Base-by-base conservation (phyloP, 108 stramenopile species). In the Nitzschia sp. region DNA sequence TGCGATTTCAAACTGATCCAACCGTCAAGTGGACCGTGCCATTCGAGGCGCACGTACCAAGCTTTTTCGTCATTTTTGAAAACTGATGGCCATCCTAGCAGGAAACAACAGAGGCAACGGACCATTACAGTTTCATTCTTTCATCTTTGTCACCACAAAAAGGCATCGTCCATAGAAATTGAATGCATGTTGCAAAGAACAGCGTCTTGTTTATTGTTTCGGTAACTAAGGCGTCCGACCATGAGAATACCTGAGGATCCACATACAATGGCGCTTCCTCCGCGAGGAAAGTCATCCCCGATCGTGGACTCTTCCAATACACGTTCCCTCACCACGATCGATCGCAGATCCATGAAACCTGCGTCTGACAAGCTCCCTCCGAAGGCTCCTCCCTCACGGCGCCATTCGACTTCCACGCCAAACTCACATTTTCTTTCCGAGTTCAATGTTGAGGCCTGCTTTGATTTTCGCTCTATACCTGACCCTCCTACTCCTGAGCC, bases 401-500 rank as follows among this genome's bases (percentile, higher is more conserved):
- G n/a, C n/a, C n/a, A 19, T 6, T 17, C 13, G 5, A 53, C 18
- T 53, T 6, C 6, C 6, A 6, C 51, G 6, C 51, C 6, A 53
- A 53, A 24, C 11, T 46, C 73, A 0, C 77, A 78, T 28, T 78
- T 78, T 64, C 58, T 78, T n/a, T 46, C 57, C 23, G 77, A 62
- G 23, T 66, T 78, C 66, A 78, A 78, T 34, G 56, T 78, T 2
- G 71, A 66, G 18, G 66, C 36, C 25, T 68, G 70, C 36, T 68
- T 26, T 21, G 77, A 78, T 35, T 63, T 78, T 55, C 53, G 69
- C 15, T 13, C 71, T 5, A 78, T 78, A 23, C 77, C 77, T 0
- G 77, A 78, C 34, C 77, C 77, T 38, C 77, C 77, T 6, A 60
- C 77, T 25, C 77, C 77, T 18, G 18, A 42, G 19, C 58, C 63